Percentiles rank a stretch among this genome's conserved stretches.
Conservation (phyloP, 305 asterid genomes). For the Nicotiana rustica region DNA sequence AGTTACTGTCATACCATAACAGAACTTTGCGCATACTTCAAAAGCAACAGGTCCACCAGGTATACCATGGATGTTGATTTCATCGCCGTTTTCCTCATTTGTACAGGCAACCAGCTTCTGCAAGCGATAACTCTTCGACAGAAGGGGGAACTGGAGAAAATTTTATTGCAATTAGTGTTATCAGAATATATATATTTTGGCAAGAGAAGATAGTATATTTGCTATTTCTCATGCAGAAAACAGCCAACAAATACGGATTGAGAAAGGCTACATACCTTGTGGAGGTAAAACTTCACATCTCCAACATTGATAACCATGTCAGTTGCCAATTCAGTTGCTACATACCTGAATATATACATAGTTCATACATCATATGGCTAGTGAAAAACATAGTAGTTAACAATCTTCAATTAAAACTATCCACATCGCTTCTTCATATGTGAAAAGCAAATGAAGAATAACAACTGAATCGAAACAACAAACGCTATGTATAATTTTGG, state of each 20-base stretch:
- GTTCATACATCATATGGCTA: slow-evolving; percentile 3
- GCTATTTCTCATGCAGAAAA: not conserved
- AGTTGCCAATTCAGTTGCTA: slow-evolving; percentile 52
- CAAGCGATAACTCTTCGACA: slow-evolving; percentile 75
- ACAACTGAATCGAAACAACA: too few relatives aligned
- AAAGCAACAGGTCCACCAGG: slow-evolving; percentile 89
- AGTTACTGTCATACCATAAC: slow-evolving; percentile 79
- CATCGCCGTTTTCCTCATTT: slow-evolving; percentile 53
- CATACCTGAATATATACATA: slow-evolving; percentile 47
- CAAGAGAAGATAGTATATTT: slow-evolving; percentile 13
- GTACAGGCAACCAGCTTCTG: slow-evolving; percentile 61
- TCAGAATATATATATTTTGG: not conserved
- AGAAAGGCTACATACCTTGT: slow-evolving; percentile 48
- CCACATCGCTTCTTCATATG: too few relatives aligned
- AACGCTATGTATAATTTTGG: too few relatives aligned
- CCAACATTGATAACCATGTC: slow-evolving; percentile 48
- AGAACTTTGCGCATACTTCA: slow-evolving; percentile 81
- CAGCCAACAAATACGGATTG: not conserved
- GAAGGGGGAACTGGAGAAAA: slow-evolving; percentile 76
- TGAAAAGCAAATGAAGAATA: too few relatives aligned
- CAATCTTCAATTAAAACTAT: not conserved
- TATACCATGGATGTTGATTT: slow-evolving; percentile 64
- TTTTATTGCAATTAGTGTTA: slow-evolving; percentile 33
- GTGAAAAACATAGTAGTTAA: not conserved
- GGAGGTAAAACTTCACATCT: slow-evolving; percentile 51